These are phyloP conservation scores for Nepenthes gracilis DNA, from an alignment of 148 eudicot species.

Conservation along the genomic window DNA sequence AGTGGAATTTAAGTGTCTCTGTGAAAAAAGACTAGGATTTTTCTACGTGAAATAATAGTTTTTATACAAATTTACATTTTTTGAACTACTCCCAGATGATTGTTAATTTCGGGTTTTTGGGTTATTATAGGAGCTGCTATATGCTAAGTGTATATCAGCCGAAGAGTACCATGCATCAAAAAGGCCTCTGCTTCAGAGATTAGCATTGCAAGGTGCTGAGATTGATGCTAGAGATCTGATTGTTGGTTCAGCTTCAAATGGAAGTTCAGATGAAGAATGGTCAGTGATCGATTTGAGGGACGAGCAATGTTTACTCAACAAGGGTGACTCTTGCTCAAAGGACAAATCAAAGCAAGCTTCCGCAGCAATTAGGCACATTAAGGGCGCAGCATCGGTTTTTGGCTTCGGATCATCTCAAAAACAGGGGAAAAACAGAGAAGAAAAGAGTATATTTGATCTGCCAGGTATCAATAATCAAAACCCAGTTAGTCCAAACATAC, in stretches of 20 bases:
- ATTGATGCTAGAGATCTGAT: conserved; percentile 51
- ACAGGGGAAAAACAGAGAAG: conserved; percentile 23
- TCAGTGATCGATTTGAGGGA: conserved; percentile 73
- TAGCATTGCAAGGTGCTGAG: conserved; percentile 81
- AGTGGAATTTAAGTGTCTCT: too few species aligned
- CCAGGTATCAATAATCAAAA: conserved; percentile 7
- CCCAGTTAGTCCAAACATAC: conserved; percentile 1
- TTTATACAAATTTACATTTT: too few species aligned
- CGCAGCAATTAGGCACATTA: conserved; percentile 36
- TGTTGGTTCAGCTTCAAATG: conserved; percentile 23
- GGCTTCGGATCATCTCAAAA: conserved; percentile 34
- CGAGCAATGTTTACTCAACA: conserved; percentile 19
- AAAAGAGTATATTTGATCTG: conserved; percentile 30
- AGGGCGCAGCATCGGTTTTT: conserved; percentile 44
- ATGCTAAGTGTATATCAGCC: conserved; percentile 75
- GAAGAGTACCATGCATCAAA: conserved; percentile 90
- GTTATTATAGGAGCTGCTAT: conserved; percentile 47
- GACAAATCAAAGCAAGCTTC: conserved; percentile 27
- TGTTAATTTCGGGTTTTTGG: too few species aligned
- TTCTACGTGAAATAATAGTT: too few species aligned
- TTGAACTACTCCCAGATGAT: too few species aligned
- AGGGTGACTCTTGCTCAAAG: conserved; percentile 28
- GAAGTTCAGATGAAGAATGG: conserved; percentile 50
- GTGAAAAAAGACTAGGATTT: too few species aligned
- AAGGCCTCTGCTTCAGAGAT: conserved; percentile 72